Percentiles rank a stretch among this genome's conserved stretches.
Conservation (phyloP, 2,329 filamentous ascomycete species). For the Fusarium sp. region DNA sequence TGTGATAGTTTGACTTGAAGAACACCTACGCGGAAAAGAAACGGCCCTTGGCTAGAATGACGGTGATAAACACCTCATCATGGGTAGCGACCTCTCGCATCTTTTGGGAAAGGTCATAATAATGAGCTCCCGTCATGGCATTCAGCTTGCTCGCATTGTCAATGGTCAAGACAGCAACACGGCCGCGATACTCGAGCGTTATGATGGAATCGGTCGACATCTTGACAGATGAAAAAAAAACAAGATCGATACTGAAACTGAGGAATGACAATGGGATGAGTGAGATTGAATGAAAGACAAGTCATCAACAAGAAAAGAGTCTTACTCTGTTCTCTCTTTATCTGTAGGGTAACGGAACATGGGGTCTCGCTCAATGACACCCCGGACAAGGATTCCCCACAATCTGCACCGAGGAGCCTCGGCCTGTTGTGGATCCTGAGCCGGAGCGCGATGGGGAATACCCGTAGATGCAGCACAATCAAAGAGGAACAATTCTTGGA, state of each 20-base stretch:
- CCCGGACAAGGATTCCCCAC: slow-evolving; percentile 34
- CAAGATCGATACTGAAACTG: neutral
- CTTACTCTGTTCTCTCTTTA: slow-evolving; percentile 7
- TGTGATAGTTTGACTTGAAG: neutral
- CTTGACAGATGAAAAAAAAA: neutral
- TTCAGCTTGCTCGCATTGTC: slow-evolving; percentile 90
- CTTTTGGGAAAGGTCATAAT: slow-evolving; percentile 80
- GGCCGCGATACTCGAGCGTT: slow-evolving; percentile 55
- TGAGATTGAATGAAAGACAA: neutral
- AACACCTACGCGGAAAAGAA: slow-evolving; percentile 87
- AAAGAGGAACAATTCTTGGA: neutral
- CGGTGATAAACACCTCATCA: slow-evolving; percentile 85
- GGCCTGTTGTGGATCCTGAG: slow-evolving; percentile 19
- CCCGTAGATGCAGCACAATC: neutral
- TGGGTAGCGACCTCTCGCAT: slow-evolving; percentile 82
- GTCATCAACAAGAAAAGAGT: neutral
- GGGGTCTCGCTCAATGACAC: slow-evolving; percentile 5
- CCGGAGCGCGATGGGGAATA: neutral
- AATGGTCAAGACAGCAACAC: slow-evolving; percentile 81
- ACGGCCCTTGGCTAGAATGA: slow-evolving; percentile 85
- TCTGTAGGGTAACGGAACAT: slow-evolving; percentile 13
- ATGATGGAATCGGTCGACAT: slow-evolving; percentile 47
- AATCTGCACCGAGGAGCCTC: slow-evolving; percentile 39
- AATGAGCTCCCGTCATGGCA: slow-evolving; percentile 77
- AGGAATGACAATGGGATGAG: neutral